Evolutionary conservation across 352 stramenopile species (phyloP), one percentile per base, ranked within the genome.

Genomic region (Peronospora tabacina): DNA sequence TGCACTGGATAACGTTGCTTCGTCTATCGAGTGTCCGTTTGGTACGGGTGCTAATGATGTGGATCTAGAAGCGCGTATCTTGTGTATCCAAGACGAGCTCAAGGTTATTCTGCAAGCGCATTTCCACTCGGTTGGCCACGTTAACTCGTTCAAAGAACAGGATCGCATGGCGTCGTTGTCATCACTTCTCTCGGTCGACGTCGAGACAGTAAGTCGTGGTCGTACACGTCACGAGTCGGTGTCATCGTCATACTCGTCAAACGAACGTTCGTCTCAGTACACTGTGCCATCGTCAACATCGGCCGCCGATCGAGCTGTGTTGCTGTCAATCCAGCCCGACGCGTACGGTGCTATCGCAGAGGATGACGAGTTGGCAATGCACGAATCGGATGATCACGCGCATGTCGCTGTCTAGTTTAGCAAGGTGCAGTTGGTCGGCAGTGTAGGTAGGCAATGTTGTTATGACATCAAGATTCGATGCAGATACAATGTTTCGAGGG

Each of bases 81-180:
- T 75, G 46, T 66, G 55, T 24, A 69, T 82, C 38, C 71, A 83
- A 42, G 62, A 82, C 36, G 69, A 79, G 53, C 61, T 85, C 39
- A 71, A 80, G 49, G 66, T 75, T 5, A 68, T 74, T 36, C 47
- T 78, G 13, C 61, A 70, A 22, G 70, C 68, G 13, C 70, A 79
- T 43, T 78, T 85, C 37, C 62, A 74, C 28, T 72, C 67, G 0
- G 58, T 72, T 1, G 64, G 68, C 13, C 61, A 68, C 15, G 56
- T 65, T n/a, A 52, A 67, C 19, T 63, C 52, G 12, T 78, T 77
- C 51, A 65, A 65, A 17, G 59, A 75, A 36, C 58, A 68, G 16
- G 60, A 66, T 26, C 63, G 66, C 40, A 75, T 75, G 63, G 66
- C 66, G 20, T 75, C 66, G 33, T 40, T 75, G 30, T 75, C 66